Base-by-base conservation (phyloP, 331 rosid species). In the Prunus yedoensis region DNA sequence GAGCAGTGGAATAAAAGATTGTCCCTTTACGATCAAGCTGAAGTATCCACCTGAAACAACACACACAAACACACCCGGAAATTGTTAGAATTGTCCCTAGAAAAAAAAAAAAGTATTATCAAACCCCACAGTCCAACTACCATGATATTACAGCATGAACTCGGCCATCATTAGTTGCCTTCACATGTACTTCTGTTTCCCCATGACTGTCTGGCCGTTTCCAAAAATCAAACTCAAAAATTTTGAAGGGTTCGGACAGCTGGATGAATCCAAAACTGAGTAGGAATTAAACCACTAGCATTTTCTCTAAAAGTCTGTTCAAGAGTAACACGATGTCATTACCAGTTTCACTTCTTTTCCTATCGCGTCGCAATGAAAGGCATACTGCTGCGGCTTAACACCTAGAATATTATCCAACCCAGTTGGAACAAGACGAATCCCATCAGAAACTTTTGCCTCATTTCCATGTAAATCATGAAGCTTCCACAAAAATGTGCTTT, bases 171-270 rank as follows among this genome's bases (percentile, higher is more conserved):
- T 54, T 77, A 67, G 89, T 89, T 46, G 96, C 91, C 83, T 90
- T 87, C 69, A 90, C 51, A 74, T 61, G 45, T 79, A 94, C 67
- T 72, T 86, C 87, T 66, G 77, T 84, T 80, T 91, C 88, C 25
- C 89, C 87, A 71, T 45, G 81, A 89, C 97, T 90, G 77, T 91
- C 93, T 84, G 98, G 98, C 85, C 98, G 91, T 91, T 89, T 91
- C 91, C 88, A 90, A 90, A 94, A 94, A 84, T 94, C 95, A 90
- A 94, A 91, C 87, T 94, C 96, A 86, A 94, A 94, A 73, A 91
- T 86, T 89, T 87, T 91, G 98, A 91, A 94, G 81, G 98, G 97
- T 84, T 94, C 93, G 77, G 98, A 94, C 83, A 94, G 95, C 97
- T 94, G 93, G 88, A 90, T 75, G 83, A 78, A 86, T 82, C 80